phyloP scores from a whole-genome alignment of 2,329 filamentous ascomycete species.

The Xylaria sp. region DNA sequence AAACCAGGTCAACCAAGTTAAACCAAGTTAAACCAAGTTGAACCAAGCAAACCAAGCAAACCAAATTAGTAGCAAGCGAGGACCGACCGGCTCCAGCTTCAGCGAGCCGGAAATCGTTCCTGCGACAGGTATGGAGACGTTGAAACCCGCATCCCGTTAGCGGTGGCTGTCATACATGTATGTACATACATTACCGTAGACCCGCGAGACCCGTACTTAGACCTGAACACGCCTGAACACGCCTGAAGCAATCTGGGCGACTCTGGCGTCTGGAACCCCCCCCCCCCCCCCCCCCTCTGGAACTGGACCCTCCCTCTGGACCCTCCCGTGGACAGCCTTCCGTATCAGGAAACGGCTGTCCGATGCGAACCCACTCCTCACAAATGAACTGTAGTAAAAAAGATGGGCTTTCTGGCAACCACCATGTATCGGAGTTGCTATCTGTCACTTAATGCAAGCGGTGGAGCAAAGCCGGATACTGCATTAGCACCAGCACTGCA shows the following conservation, averaged over 20 bases:
- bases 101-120: slow-evolving; percentile 46
- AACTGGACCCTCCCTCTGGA: slow-evolving; percentile 1
- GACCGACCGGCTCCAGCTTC: slow-evolving; percentile 25
- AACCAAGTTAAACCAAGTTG: no score
- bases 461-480: slow-evolving; percentile 25
- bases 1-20: no score
- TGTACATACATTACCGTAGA: not conserved
- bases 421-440: slow-evolving; percentile 11
- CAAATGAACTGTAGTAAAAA: slow-evolving; percentile 23
- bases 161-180: slow-evolving; percentile 27
- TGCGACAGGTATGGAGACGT: slow-evolving; percentile 40
- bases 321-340: slow-evolving; percentile 30
- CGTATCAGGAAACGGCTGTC: slow-evolving; percentile 28
- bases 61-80: slow-evolving; percentile 26
- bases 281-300: no score
- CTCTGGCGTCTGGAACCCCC: slow-evolving; percentile 23
- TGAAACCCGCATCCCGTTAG: slow-evolving; percentile 39
- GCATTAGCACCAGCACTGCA: slow-evolving; percentile 39
- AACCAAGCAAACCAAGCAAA: no score
- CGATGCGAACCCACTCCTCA: slow-evolving; percentile 27
- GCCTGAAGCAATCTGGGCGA: not conserved
- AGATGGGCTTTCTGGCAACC: slow-evolving; percentile 20
- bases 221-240: slow-evolving; percentile 2
- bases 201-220: not conserved
- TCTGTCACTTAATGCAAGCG: slow-evolving; percentile 29